Evolutionary conservation across 495 filamentous ascomycete species (phyloP), one percentile per base, ranked within the genome.

Genomic region (Terfezia boudieri): DNA sequence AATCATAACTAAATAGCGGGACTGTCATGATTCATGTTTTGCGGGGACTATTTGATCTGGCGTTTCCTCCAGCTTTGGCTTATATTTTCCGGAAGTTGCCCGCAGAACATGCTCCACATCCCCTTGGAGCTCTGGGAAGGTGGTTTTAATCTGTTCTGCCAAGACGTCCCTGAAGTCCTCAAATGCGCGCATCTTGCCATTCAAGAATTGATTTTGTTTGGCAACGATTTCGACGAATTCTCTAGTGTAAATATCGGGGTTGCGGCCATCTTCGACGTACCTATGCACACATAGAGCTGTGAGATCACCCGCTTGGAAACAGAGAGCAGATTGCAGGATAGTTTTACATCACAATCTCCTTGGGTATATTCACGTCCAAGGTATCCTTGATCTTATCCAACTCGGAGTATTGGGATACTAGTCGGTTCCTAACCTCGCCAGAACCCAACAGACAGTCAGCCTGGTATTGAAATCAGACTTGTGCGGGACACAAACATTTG

Each of bases 221-320:
- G 89, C 77, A 22, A 86, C 84, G 17, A 85, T 71, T 77, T 98
- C 92, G 50, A 96, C 86, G 63, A 95, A 94, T 70, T 96, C 88
- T 38, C 90, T 76, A 53, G 89, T 96, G 73, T 95, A 99, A 69
- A 99, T 94, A 66, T 96, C 89, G 12, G 90, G 90, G 70, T 99
- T 99, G 49, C 90, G 82, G 11, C 86, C 80, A 53, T 82, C 75
- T 67, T 95, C 87, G 52, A 99, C 84, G 70, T 99, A 99, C 57
- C 41, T 46, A 32, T 32, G 26, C 26, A 4, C 26, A 8, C 41
- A 46, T 3, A 20, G 12, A 46, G 17, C 41, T 14, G 12, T 46
- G 82, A 74, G 62, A 95, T 83, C 10, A 98, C 79, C 59, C 94
- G n/a, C 81, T 79, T 2, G 90, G 89, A 26, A 96, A 8, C 66